Evolutionary conservation across 2,329 filamentous ascomycete species (phyloP), one percentile per base, ranked within the genome.

Genomic region (Cordyceps farinosa): DNA sequence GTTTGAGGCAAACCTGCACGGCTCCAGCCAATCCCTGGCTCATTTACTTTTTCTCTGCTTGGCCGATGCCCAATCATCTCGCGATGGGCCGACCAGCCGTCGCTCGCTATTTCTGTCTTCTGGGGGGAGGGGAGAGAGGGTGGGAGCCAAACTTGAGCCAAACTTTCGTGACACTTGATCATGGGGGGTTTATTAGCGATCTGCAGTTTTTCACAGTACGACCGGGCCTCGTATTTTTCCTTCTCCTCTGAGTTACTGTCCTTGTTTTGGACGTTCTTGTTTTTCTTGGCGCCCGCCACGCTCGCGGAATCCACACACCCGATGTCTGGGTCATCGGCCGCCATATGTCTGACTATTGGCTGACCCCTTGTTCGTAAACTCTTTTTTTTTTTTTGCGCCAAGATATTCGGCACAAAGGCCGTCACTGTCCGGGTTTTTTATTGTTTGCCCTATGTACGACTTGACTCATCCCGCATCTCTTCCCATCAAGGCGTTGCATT

Each of bases 21-120:
- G 42, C 32, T 44, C 44, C 34, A 59, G 29, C 44, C 34, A 50
- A 58, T 45, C 44, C 56, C 56, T 59, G 22, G 44, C 56, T 50
- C 56, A 59, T 50, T 59, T 59, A 15, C 22, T 36, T 38, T 47
- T 45, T 27, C n/a, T 11, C n/a, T 58, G 13, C 6, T 36, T 50
- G 5, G 47, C 47, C 29, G 47, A 50, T 32, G 47, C 11, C 44
- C 34, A 38, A 30, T 50, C 22, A 40, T 29, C 11, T 56, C 38
- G 40, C 53, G 42, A 48, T 58, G 55, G 42, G 30, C 44, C 55
- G 54, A 45, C 54, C 5, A 8, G 27, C 7, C n/a, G 17, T 8
- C 6, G 8, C 10, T 3, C 10, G 45, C 22, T 40, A 15, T 40
- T 40, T 40, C 38, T 40, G 38, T 11, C 13, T 10, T 40, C 22